phyloP scores from a whole-genome alignment of 257 asterid genomes.

The Nicotiana noctiflora region DNA sequence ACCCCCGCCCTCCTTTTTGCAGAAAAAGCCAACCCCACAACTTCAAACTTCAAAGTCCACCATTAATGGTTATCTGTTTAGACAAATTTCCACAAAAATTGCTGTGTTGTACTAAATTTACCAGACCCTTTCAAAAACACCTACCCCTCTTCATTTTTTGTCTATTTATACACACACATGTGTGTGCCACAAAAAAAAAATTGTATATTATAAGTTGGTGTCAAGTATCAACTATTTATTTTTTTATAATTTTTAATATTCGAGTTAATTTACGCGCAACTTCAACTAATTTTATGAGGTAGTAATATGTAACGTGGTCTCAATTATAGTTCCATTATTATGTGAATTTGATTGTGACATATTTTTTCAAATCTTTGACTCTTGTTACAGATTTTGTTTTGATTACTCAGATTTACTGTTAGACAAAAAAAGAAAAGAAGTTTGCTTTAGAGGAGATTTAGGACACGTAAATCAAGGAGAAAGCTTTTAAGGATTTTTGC shows the following conservation, averaged over 20 bases:
- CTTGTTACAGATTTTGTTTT: background rate
- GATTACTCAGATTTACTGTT: conserved; percentile 1
- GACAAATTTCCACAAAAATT: background rate
- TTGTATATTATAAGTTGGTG: background rate
- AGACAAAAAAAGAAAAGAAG: background rate
- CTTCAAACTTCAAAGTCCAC: conserved; percentile 7
- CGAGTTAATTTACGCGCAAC: too few relatives aligned
- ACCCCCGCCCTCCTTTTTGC: too few relatives aligned
- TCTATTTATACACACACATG: background rate
- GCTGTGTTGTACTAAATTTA: background rate
- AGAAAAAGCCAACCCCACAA: conserved; percentile 3
- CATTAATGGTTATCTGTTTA: background rate
- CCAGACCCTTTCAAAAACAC: background rate
- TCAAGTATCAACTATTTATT: background rate
- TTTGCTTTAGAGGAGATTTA: conserved; percentile 23
- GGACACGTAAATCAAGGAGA: conserved; percentile 31
- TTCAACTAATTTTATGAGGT: too few relatives aligned
- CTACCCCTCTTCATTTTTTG: background rate
- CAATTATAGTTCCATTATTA: background rate
- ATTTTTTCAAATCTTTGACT: conserved; percentile 11
- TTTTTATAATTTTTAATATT: too few relatives aligned
- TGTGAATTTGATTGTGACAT: conserved; percentile 5
- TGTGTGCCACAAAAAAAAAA: background rate
- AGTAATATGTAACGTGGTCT: background rate
- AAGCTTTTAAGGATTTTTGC: conserved; percentile 44